Evolutionary conservation across 2,329 filamentous ascomycete genomes (phyloP), one percentile per base, ranked within the genome.

Genomic region (Claviceps lovelessii): DNA sequence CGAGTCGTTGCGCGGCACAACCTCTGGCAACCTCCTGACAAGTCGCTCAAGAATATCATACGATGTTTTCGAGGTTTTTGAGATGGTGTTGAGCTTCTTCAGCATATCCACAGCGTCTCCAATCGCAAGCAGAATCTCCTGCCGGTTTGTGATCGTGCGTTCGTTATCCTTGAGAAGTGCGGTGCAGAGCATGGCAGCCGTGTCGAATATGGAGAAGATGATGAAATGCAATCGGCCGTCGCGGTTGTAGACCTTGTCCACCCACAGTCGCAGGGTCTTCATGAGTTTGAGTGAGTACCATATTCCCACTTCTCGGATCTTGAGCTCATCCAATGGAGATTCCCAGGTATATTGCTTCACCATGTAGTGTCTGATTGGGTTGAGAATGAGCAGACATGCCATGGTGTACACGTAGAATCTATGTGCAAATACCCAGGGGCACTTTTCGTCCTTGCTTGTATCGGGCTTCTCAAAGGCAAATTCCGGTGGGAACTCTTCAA

Each of bases 171-270:
- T 76, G 9, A 76, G 70, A 6, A 79, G 62, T 0, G 75, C 73
- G 0, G 76, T 76, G 54, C 72, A 76, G 3, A 78, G 63, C 37
- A 75, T 67, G 0, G 75, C 72, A 0, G 74, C 70, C 0, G 75
- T 76, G 55, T 79, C 75, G 54, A 79, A 78, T 31, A 77, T 69
- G 4, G 71, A 67, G 53, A 78, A 79, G 0, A 75, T 72, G 17
- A 76, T 73, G 52, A 77, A 71, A 56, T 78, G 74, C 39, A 77
- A 74, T 29, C 76, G 73, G 2, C 72, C 71, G 39, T 77, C 73
- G 33, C 72, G 66, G 0, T 72, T 72, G 9, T 69, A 70, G 41
- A 72, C 68, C 28, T 71, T 67, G 6, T 74, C 67, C 47, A 74
- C 72, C 51, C 77, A 70, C 31, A 62, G 58, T 2, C 65, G 68